Evolutionary conservation across 2,329 filamentous ascomycete genomes (phyloP).

Genomic region (Hymenoscyphus repandus): DNA sequence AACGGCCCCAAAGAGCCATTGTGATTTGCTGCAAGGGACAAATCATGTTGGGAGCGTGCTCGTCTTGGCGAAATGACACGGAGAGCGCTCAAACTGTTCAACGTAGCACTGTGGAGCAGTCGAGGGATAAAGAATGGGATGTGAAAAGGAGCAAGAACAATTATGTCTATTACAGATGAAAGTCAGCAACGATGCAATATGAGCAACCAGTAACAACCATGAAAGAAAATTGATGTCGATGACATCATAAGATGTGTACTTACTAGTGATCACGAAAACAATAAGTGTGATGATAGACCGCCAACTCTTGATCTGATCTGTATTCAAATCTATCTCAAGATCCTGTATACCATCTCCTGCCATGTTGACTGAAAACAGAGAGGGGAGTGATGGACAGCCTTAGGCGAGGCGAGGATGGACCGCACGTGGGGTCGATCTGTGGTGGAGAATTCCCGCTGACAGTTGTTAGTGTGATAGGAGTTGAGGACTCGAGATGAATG

Average conservation of each 20-base stretch:
- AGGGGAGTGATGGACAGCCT: no score
- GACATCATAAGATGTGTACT: slow-evolving; percentile 32
- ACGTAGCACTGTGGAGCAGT: slow-evolving; percentile 39
- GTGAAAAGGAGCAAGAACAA: slow-evolving; percentile 65
- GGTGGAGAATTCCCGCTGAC: no score
- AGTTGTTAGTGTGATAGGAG: no score
- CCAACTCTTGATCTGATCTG: slow-evolving; percentile 54
- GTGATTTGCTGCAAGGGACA: neutral
- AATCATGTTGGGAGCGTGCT: slow-evolving; percentile 10
- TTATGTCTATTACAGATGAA: slow-evolving; percentile 46
- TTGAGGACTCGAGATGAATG: no score
- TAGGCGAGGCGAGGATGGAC: no score
- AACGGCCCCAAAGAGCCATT: slow-evolving; percentile 31
- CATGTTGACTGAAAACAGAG: slow-evolving; percentile 15
- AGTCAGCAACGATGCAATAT: no score
- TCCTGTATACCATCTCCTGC: slow-evolving; percentile 8
- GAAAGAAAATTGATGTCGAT: no score
- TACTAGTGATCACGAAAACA: slow-evolving; percentile 65
- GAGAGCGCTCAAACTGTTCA: slow-evolving; percentile 38
- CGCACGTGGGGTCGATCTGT: no score
- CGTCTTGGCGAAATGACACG: slow-evolving; percentile 49
- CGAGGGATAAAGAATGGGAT: slow-evolving; percentile 57
- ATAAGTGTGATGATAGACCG: slow-evolving; percentile 65
- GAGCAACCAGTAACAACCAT: no score
- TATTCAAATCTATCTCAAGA: neutral